Percentiles rank a stretch among this genome's conserved stretches.
Evolutionary conservation across 1,284 basidiomycete genomes (phyloP).

Genomic region (Pterulicium gracile): DNA sequence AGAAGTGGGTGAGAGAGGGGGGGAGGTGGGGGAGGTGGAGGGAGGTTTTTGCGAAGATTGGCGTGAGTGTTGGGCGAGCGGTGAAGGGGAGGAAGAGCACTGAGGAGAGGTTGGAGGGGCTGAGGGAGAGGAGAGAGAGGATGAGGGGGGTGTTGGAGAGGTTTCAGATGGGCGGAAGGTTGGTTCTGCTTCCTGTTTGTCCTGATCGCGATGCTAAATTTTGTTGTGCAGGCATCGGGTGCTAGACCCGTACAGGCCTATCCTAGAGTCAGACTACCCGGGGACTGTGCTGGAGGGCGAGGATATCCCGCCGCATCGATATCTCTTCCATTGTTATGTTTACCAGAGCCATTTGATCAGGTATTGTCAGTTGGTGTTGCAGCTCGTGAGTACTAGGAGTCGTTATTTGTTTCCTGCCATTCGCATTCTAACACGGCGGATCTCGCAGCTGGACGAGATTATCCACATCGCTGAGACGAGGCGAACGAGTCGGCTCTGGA

Average conservation of each 20-base stretch:
- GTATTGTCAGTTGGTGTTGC: slow-evolving; percentile 33
- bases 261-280: background rate
- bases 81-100: slow-evolving; percentile 19
- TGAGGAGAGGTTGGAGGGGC: slow-evolving; percentile 26
- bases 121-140: slow-evolving; percentile 17
- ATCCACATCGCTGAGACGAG: slow-evolving; percentile 47
- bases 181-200: slow-evolving; percentile 13
- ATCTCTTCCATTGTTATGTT: slow-evolving; percentile 58
- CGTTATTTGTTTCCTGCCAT: background rate
- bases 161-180: slow-evolving; percentile 44
- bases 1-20: slow-evolving; percentile 38
- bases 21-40: slow-evolving; percentile 34
- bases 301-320: slow-evolving; percentile 35
- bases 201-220: too few species aligned
- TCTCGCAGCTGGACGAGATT: slow-evolving; percentile 38
- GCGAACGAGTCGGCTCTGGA: slow-evolving; percentile 49
- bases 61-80: slow-evolving; percentile 25
- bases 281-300: background rate
- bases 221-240: slow-evolving; percentile 38
- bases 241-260: slow-evolving; percentile 45
- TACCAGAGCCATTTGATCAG: slow-evolving; percentile 66
- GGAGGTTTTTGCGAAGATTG: slow-evolving; percentile 47
- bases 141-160: slow-evolving; percentile 27
- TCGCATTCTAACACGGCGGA: slow-evolving; percentile 9
- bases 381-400: slow-evolving; percentile 27